Percentiles rank a stretch among this genome's conserved stretches.
These are phyloP conservation scores for Kwoniella dendrophila DNA, from an alignment of 768 basidiomycete species.

Conservation along the genomic window DNA sequence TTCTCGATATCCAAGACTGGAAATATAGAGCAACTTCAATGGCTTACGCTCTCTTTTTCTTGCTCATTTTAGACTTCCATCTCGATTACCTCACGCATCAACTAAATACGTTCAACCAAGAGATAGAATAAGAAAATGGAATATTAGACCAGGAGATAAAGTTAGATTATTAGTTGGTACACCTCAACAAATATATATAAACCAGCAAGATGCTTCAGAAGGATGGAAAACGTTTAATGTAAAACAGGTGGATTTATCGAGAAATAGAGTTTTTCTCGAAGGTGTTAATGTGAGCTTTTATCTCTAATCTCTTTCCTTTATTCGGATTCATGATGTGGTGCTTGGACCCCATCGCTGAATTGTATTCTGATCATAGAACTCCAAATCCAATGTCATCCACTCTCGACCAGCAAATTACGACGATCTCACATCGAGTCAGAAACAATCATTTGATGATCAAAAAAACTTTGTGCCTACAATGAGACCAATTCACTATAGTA, in stretches of 20 bases:
- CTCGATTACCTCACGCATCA: constrained; percentile 36
- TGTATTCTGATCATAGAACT: constrained; percentile 29
- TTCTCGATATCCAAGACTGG: too few relatives aligned
- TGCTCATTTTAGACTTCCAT: constrained; percentile 34
- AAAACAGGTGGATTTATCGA: constrained; percentile 45
- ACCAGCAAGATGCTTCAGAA: constrained; percentile 33
- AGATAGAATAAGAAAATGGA: constrained; percentile 49
- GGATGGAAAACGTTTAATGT: constrained; percentile 53
- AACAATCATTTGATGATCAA: constrained; percentile 32
- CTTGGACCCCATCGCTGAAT: neutral
- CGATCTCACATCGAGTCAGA: constrained; percentile 23
- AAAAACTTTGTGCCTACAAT: constrained; percentile 27
- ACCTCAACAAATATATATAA: constrained; percentile 44
- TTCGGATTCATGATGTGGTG: neutral
- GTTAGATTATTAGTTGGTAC: constrained; percentile 49
- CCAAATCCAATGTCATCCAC: constrained; percentile 33
- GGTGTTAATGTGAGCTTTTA: constrained; percentile 44
- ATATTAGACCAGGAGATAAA: constrained; percentile 51
- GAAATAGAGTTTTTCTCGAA: constrained; percentile 46
- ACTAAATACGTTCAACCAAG: constrained; percentile 40
- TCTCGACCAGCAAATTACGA: constrained; percentile 37
- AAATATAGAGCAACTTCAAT: too few relatives aligned
- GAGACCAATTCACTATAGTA: constrained; percentile 52
- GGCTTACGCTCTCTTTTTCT: neutral
- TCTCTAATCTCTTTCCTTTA: neutral